phyloP scores from a whole-genome alignment of 2,329 filamentous ascomycete genomes.

The Clathrospora elynae region DNA sequence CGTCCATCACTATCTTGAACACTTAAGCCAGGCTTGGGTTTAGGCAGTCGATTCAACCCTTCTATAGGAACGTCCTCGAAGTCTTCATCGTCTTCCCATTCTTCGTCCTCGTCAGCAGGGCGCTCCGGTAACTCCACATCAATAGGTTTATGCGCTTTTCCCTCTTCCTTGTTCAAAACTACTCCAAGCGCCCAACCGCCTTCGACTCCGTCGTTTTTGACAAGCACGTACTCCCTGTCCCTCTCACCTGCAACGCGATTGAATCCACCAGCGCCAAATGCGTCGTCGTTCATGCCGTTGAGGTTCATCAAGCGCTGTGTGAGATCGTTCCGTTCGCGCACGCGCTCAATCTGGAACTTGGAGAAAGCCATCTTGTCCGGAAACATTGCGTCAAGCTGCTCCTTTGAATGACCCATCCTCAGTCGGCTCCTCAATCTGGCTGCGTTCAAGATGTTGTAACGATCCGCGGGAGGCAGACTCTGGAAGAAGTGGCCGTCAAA shows the following conservation, averaged over 20 bases:
- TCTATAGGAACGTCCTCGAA: constrained; percentile 95
- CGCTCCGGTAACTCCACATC: constrained; percentile 73
- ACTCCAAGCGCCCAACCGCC: constrained; percentile 96
- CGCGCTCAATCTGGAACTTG: constrained; percentile 92
- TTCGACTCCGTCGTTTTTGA: constrained; percentile 93
- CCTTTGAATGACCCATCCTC: constrained; percentile 94
- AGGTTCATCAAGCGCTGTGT: constrained; percentile 95
- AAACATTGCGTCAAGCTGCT: constrained; percentile 96
- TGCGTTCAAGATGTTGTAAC: constrained; percentile 97
- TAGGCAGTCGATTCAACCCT: constrained; percentile 83
- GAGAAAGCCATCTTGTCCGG: constrained; percentile 97
- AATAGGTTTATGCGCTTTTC: constrained; percentile 83
- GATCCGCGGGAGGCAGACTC: constrained; percentile 84
- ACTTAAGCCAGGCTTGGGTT: constrained; percentile 49
- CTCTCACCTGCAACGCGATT: constrained; percentile 80
- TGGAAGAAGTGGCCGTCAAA: constrained; percentile 96
- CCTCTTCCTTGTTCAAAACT: constrained; percentile 82
- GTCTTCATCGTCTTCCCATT: constrained; percentile 74
- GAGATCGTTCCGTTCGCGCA: constrained; percentile 88
- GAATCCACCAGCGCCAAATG: constrained; percentile 65
- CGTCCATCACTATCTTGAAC: constrained; percentile 40
- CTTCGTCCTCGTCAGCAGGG: constrained; percentile 61
- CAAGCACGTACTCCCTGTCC: constrained; percentile 90
- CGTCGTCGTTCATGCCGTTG: constrained; percentile 84
- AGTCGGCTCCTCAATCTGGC: constrained; percentile 84